These are phyloP conservation scores for Fragaria ananassa DNA, from an alignment of 306 rosid species.

Conservation along the genomic window DNA sequence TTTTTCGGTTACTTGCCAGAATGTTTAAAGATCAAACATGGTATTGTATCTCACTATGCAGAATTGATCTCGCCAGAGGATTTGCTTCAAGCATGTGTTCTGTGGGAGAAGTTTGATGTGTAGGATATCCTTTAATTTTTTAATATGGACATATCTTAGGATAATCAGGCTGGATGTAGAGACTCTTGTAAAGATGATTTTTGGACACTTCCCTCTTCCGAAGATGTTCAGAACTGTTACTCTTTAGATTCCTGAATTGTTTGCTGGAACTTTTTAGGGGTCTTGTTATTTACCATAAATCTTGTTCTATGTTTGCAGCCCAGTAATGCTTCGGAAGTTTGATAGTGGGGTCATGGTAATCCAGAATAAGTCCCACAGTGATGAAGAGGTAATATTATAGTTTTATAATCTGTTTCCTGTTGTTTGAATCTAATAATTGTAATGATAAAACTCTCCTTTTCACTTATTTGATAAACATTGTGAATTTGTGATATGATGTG, in stretches of 20 bases:
- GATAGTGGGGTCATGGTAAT: conserved; percentile 99
- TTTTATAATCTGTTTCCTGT: background rate
- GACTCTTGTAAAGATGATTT: background rate
- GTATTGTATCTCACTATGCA: conserved; percentile 31
- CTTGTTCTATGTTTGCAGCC: conserved; percentile 41
- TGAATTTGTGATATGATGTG: background rate
- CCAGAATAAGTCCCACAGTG: conserved; percentile 90
- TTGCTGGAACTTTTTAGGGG: background rate
- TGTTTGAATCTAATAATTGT: background rate
- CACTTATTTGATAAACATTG: background rate
- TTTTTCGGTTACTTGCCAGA: conserved; percentile 10
- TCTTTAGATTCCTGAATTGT: background rate
- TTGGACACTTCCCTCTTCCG: too few species aligned
- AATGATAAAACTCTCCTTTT: background rate
- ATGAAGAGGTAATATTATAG: conserved; percentile 60
- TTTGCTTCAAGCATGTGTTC: conserved; percentile 86
- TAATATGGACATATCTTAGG: background rate
- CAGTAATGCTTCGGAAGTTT: conserved; percentile 82
- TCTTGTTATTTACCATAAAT: background rate
- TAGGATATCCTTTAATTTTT: conserved; percentile 31
- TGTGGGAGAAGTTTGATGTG: conserved; percentile 98
- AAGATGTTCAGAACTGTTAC: background rate
- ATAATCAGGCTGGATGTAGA: background rate
- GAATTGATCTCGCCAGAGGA: conserved; percentile 97
- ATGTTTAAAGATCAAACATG: conserved; percentile 1